Evolutionary conservation across 257 asterid genomes (phyloP).

Genomic region (Petunia axillaris): DNA sequence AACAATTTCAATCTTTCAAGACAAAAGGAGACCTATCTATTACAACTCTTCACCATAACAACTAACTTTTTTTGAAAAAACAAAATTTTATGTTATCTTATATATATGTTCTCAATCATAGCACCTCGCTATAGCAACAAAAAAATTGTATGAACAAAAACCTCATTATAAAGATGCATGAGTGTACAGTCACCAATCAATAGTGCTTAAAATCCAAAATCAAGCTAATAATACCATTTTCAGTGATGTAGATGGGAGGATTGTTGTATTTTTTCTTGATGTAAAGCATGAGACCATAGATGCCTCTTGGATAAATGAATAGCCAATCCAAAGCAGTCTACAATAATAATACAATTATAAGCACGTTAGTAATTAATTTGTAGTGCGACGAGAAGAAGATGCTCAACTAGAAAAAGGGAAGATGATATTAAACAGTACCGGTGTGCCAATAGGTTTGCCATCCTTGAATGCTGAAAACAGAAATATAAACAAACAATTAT

Average conservation of each 20-base stretch:
- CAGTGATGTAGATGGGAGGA: slow-evolving; percentile 38
- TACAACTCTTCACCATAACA: too few relatives aligned
- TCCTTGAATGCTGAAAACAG: slow-evolving; percentile 29
- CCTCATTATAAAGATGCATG: too few relatives aligned
- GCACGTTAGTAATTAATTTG: not conserved
- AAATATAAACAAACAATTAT: not conserved
- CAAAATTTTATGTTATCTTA: too few relatives aligned
- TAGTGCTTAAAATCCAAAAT: not conserved
- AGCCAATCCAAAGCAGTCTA: slow-evolving; percentile 37
- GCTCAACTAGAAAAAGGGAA: not conserved
- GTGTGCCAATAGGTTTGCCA: slow-evolving; percentile 31
- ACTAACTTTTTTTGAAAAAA: too few relatives aligned
- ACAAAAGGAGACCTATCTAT: not conserved
- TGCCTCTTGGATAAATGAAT: slow-evolving; percentile 40
- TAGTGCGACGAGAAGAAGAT: not conserved
- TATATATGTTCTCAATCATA: too few relatives aligned
- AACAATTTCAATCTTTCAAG: not conserved
- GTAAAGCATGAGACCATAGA: slow-evolving; percentile 36
- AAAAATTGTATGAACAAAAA: too few relatives aligned
- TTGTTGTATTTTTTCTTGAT: slow-evolving; percentile 36
- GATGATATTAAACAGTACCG: slow-evolving; percentile 13
- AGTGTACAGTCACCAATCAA: too few relatives aligned
- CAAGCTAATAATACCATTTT: slow-evolving; percentile 29
- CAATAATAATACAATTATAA: not conserved
- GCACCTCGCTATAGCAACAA: too few relatives aligned